Percentiles rank a stretch among this genome's conserved stretches.
Evolutionary conservation across 768 basidiomycete species (phyloP).

Genomic region (Pleurotus djamor): DNA sequence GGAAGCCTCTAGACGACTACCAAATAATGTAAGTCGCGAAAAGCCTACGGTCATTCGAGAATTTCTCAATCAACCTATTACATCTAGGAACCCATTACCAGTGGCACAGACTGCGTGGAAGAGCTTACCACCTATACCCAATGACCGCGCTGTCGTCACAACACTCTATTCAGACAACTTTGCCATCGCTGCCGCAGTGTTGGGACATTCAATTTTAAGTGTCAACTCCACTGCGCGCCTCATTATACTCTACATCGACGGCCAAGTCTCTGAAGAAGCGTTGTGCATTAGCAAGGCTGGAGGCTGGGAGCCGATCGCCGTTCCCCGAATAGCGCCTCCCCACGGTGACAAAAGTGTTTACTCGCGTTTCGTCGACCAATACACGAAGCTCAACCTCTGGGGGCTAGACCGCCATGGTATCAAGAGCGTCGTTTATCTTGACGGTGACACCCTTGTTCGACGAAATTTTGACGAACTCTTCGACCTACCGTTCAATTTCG

Average conservation of each 20-base stretch:
- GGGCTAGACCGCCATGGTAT: slow-evolving; percentile 27
- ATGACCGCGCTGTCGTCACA: slow-evolving; percentile 20
- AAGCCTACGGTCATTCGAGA: too few relatives aligned
- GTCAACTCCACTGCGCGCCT: slow-evolving; percentile 22
- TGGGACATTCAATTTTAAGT: slow-evolving; percentile 20
- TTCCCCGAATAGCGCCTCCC: slow-evolving; percentile 35
- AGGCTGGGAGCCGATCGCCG: slow-evolving; percentile 34
- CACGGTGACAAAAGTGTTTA: slow-evolving; percentile 30
- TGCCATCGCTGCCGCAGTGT: slow-evolving; percentile 23
- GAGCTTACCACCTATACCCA: background rate
- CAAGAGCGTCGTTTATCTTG: slow-evolving; percentile 32
- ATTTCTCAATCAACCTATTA: too few relatives aligned
- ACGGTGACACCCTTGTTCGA: slow-evolving; percentile 40
- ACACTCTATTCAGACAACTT: slow-evolving; percentile 25
- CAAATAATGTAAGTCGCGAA: slow-evolving; percentile 18
- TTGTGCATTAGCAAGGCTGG: slow-evolving; percentile 34
- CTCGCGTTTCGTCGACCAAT: slow-evolving; percentile 35
- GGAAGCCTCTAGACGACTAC: slow-evolving; percentile 19
- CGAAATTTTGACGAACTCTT: slow-evolving; percentile 45
- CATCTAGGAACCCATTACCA: slow-evolving; percentile 14
- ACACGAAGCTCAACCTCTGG: slow-evolving; percentile 43
- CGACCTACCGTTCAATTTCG: slow-evolving; percentile 35
- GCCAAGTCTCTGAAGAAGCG: slow-evolving; percentile 31
- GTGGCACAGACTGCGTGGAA: background rate
- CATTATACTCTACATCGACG: slow-evolving; percentile 24